phyloP scores from a whole-genome alignment of 306 rosid genomes.

The Vachellia pachyceras region DNA sequence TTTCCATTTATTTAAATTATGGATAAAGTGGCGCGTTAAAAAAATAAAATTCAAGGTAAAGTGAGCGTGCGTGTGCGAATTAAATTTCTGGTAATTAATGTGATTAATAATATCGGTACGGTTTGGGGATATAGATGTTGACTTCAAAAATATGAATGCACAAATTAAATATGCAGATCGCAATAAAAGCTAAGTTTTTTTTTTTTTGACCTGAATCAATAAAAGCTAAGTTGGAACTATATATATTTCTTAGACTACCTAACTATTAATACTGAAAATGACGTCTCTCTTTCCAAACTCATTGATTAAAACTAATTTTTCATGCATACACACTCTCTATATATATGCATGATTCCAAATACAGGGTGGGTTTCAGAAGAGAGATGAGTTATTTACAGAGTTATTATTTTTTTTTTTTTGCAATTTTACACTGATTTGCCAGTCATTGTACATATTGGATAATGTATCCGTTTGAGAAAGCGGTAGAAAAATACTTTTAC shows the following conservation, averaged over 20 bases:
- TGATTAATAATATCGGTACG: background rate
- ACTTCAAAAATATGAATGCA: conserved; percentile 23
- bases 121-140: conserved; percentile 23
- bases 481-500: no score
- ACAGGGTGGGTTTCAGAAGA: background rate
- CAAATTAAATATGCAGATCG: no score
- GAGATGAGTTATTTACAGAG: no score
- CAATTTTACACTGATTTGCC: no score
- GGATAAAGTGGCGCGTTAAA: background rate
- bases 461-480: no score
- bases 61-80: background rate
- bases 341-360: no score
- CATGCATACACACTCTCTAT: background rate
- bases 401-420: no score
- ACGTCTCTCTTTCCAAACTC: conserved; percentile 32
- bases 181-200: no score
- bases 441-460: no score
- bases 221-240: no score
- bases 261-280: conserved; percentile 37
- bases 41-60: background rate
- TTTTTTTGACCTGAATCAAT: no score
- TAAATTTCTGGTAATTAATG: background rate
- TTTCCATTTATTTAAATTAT: no score
- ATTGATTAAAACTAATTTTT: background rate
- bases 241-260: conserved; percentile 32